phyloP scores from a whole-genome alignment of 164 flowering plant genomes.

The Vitis cinerea region DNA sequence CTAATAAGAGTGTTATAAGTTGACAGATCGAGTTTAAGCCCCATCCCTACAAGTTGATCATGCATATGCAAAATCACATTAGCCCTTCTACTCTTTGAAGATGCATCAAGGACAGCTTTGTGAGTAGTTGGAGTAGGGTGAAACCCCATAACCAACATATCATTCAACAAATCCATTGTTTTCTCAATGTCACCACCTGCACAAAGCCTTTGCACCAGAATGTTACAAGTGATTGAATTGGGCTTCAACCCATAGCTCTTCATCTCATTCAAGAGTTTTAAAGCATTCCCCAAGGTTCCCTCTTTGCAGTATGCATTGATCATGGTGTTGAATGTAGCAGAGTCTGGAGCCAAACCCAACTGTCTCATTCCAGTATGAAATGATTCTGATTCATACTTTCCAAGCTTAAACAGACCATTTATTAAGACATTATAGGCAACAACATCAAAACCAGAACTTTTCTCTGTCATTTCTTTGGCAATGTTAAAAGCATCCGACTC shows the following conservation, averaged over 20 bases:
- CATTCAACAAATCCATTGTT: conserved; percentile 53
- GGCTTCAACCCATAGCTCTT: conserved; percentile 47
- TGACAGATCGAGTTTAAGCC: conserved; percentile 41
- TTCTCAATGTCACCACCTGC: conserved; percentile 44
- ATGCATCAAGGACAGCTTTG: conserved; percentile 50
- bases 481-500: conserved; percentile 58
- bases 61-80: conserved; percentile 57
- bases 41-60: conserved; percentile 53
- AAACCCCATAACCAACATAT: conserved; percentile 45
- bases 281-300: conserved; percentile 59
- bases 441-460: conserved; percentile 54
- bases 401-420: conserved; percentile 62
- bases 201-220: conserved; percentile 56
- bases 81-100: conserved; percentile 47
- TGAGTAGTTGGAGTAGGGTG: conserved; percentile 46
- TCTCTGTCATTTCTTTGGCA: conserved; percentile 66
- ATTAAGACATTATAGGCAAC: conserved; percentile 73
- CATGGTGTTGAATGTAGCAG: conserved; percentile 67
- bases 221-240: conserved; percentile 54
- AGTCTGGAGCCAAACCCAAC: conserved; percentile 60
- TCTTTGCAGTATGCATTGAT: conserved; percentile 57
- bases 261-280: conserved; percentile 63
- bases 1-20: conserved; percentile 63
- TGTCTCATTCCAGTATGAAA: conserved; percentile 48
- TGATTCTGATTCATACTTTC: conserved; percentile 51